These are phyloP conservation scores for Asterionellopsis glacialis DNA, from an alignment of 108 stramenopile species.

Conservation along the genomic window DNA sequence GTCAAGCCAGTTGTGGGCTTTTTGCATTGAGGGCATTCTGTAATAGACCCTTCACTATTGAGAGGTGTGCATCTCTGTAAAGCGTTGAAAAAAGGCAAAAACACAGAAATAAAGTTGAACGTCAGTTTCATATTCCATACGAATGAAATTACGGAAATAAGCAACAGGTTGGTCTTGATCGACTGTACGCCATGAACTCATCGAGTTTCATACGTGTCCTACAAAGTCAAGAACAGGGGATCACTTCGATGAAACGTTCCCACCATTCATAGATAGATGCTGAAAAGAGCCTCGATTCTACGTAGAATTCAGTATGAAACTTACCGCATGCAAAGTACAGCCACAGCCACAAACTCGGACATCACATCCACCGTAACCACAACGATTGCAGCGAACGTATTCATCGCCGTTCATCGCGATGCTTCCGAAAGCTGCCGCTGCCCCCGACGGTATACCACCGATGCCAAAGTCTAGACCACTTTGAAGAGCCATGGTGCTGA, in stretches of 20 bases:
- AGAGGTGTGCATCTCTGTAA: constrained; percentile 38
- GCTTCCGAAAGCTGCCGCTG: constrained; percentile 28
- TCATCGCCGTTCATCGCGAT: constrained; percentile 46
- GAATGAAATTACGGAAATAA: neutral
- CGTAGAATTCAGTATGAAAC: no score
- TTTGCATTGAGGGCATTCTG: constrained; percentile 23
- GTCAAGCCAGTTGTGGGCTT: constrained; percentile 35
- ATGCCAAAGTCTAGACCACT: constrained; percentile 14
- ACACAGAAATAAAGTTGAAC: neutral
- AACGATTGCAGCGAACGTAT: constrained; percentile 50
- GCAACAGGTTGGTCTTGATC: neutral
- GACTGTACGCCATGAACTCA: no score
- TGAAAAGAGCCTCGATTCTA: no score
- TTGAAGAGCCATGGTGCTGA: no score
- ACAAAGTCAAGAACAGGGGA: no score
- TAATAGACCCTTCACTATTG: constrained; percentile 11
- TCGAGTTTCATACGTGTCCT: no score
- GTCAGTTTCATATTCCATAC: neutral
- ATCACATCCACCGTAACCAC: constrained; percentile 67
- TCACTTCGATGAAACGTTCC: no score
- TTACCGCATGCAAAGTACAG: constrained; percentile 41
- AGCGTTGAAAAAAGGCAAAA: neutral
- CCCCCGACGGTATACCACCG: constrained; percentile 18
- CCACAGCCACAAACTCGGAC: constrained; percentile 55
- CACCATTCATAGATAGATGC: no score